Percentiles rank a stretch among this genome's conserved stretches.
phyloP scores from a whole-genome alignment of 345 rosid genomes.

The Corchorus olitorius region DNA sequence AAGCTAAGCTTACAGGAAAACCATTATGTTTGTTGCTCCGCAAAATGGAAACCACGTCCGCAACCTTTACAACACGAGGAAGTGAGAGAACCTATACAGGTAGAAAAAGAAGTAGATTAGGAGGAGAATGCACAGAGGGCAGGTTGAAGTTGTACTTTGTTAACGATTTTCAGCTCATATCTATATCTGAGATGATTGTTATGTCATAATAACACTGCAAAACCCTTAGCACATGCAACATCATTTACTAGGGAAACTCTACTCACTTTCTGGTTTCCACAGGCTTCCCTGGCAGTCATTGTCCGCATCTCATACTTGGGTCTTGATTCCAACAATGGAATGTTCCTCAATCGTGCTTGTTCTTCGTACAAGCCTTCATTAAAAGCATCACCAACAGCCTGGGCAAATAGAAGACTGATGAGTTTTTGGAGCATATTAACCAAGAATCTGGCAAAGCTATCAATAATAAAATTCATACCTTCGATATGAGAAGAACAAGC shows the following conservation, averaged over 20 bases:
- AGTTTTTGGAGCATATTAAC: slow-evolving; percentile 21
- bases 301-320: slow-evolving; percentile 85
- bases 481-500: slow-evolving; percentile 98
- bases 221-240: neutral
- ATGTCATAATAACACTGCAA: neutral
- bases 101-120: neutral
- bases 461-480: slow-evolving; percentile 47
- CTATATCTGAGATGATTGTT: neutral
- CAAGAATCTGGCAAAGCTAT: slow-evolving; percentile 5
- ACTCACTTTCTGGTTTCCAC: slow-evolving; percentile 78
- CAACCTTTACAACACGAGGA: slow-evolving; percentile 85
- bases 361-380: slow-evolving; percentile 94
- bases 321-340: slow-evolving; percentile 88
- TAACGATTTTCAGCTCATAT: neutral
- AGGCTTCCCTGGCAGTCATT: slow-evolving; percentile 78
- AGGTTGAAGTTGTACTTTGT: neutral
- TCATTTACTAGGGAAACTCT: slow-evolving; percentile 1
- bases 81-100: slow-evolving; percentile 74
- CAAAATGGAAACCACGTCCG: slow-evolving; percentile 81
- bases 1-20: slow-evolving; percentile 67
- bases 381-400: slow-evolving; percentile 99
- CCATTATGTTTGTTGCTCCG: slow-evolving; percentile 89
- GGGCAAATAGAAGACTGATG: slow-evolving; percentile 15
- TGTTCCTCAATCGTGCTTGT: slow-evolving; percentile 77
- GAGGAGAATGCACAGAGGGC: neutral